Percentiles rank a stretch among this genome's conserved stretches.
Evolutionary conservation across 2,329 filamentous ascomycete genomes (phyloP).

Genomic region (Elsinoe fawcettii): DNA sequence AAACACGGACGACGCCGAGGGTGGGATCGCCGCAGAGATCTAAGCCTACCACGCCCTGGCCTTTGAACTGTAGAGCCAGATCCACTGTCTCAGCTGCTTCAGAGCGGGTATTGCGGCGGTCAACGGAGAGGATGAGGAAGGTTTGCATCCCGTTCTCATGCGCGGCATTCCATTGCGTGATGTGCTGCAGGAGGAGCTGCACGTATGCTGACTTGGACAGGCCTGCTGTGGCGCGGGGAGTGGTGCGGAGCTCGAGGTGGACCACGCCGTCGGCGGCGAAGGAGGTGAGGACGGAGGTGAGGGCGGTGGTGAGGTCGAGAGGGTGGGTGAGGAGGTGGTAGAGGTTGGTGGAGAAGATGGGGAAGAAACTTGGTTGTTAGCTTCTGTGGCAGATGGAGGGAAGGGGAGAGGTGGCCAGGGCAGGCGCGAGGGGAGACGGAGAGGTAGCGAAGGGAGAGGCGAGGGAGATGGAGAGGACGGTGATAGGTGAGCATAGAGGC

Average conservation of each 20-base stretch:
- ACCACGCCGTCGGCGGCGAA: slow-evolving; percentile 65
- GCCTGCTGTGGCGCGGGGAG: slow-evolving; percentile 55
- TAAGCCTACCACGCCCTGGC: slow-evolving; percentile 58
- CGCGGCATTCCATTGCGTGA: slow-evolving; percentile 44
- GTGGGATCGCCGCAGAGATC: slow-evolving; percentile 73
- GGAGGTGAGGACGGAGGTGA: slow-evolving; percentile 54
- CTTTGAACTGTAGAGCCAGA: slow-evolving; percentile 51
- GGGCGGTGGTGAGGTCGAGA: slow-evolving; percentile 48
- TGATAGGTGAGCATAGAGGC: too few species aligned
- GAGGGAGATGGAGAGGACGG: slow-evolving; percentile 1
- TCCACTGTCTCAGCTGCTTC: slow-evolving; percentile 58
- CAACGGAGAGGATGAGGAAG: slow-evolving; percentile 65
- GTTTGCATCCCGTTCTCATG: slow-evolving; percentile 43
- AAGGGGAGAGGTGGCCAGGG: too few species aligned
- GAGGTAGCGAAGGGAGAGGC: too few species aligned
- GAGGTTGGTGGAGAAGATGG: slow-evolving; percentile 70
- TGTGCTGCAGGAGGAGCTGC: slow-evolving; percentile 55
- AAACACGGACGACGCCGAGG: slow-evolving; percentile 52
- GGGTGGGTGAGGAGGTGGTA: slow-evolving; percentile 64
- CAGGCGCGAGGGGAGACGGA: too few species aligned
- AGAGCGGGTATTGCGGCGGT: slow-evolving; percentile 53
- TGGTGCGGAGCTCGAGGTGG: slow-evolving; percentile 75
- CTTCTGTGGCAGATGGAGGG: slow-evolving; percentile 1
- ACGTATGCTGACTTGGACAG: slow-evolving; percentile 60
- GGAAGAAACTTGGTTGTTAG: slow-evolving; percentile 56